A percentile compares a stretch with the other conserved stretches of the same genome.
Conservation (phyloP, 352 stramenopile genomes). For the Globisporangium lucens region DNA sequence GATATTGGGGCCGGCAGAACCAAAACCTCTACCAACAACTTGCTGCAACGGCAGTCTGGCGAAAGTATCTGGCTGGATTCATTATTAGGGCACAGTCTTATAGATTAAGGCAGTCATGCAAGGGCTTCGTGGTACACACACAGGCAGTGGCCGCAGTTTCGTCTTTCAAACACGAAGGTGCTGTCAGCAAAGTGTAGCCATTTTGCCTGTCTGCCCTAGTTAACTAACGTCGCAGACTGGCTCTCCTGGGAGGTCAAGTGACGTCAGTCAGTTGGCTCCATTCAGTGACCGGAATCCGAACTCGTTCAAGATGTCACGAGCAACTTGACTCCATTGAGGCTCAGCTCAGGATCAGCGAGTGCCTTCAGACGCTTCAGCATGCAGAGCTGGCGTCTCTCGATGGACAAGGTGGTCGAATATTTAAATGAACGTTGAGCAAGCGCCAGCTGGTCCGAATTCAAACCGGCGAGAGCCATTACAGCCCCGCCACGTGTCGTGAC, state of each 20-base stretch:
- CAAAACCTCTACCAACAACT: no score
- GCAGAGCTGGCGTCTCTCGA: no score
- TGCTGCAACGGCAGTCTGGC: no score
- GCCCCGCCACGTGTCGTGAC: neutral
- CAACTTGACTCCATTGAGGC: no score
- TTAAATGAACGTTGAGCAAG: neutral
- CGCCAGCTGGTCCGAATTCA: neutral
- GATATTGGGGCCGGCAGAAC: no score
- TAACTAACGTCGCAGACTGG: neutral
- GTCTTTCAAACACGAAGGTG: neutral
- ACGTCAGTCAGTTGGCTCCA: neutral
- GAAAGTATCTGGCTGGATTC: no score
- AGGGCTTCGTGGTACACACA: no score
- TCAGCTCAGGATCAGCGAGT: no score
- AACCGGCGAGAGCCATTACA: neutral
- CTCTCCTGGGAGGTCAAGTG: neutral
- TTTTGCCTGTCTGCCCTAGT: constrained; percentile 1
- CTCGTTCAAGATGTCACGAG: neutral
- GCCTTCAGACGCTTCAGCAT: no score
- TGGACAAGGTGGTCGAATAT: neutral
- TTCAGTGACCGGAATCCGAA: neutral
- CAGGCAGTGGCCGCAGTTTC: no score
- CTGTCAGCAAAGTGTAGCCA: neutral
- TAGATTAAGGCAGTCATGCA: no score
- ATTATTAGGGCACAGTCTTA: no score